Percentiles rank a stretch among this genome's conserved stretches.
Conservation (phyloP, 192 early-diverging fungal genomes). For the Backusella sp. region DNA sequence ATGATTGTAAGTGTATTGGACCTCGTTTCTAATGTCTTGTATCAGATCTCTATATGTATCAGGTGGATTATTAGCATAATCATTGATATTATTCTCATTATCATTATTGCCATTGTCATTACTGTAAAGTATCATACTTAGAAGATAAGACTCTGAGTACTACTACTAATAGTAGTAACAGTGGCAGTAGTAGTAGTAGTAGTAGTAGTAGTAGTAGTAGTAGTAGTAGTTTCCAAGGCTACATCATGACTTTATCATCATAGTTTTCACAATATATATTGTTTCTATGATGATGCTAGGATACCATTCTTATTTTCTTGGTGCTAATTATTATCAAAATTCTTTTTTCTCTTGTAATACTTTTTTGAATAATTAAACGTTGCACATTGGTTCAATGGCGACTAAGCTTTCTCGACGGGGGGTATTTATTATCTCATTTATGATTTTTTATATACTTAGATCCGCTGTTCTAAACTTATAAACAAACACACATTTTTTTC, state of each 20-base stretch:
- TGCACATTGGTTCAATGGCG: background rate
- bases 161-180: background rate
- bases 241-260: background rate
- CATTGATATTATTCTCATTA: background rate
- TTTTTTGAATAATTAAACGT: background rate
- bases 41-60: background rate
- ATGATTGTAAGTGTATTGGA: background rate
- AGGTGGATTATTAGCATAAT: background rate
- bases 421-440: background rate
- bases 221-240: background rate
- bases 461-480: background rate
- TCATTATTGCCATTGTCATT: background rate
- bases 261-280: background rate
- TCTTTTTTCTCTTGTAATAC: background rate
- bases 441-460: background rate
- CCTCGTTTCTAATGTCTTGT: background rate
- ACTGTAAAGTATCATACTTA: background rate
- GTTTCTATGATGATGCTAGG: background rate
- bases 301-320: background rate
- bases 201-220: background rate
- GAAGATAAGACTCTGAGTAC: background rate
- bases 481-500: background rate
- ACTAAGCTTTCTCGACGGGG: background rate
- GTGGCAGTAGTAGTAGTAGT: background rate
- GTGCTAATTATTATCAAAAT: background rate